Conservation (phyloP, 139 green algal species). For the Penium margaritaceum region DNA sequence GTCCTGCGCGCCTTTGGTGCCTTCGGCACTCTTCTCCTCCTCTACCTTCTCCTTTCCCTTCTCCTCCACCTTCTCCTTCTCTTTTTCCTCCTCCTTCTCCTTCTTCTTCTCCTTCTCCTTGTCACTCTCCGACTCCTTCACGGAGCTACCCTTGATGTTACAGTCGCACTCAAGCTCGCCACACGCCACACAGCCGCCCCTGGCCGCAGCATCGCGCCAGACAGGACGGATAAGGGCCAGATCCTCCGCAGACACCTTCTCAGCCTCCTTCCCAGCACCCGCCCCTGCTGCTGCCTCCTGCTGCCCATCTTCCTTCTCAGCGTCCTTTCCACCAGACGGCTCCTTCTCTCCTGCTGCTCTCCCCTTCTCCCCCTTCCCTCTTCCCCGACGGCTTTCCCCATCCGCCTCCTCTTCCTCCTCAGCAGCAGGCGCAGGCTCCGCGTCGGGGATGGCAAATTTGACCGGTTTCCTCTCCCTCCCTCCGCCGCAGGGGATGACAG, state of each 20-base stretch:
- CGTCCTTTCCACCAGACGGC: not conserved
- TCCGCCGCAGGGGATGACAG: too few relatives aligned
- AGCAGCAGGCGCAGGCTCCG: too few relatives aligned
- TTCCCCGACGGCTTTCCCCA: too few relatives aligned
- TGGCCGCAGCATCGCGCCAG: not conserved
- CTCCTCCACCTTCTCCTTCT: not conserved
- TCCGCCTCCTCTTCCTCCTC: too few relatives aligned
- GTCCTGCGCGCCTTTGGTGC: not conserved
- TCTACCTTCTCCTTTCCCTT: not conserved
- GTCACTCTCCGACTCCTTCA: not conserved
- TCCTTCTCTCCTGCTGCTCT: not conserved
- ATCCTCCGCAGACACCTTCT: not conserved
- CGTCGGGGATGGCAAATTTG: too few relatives aligned
- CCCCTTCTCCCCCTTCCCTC: not conserved
- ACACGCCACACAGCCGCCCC: slow-evolving; percentile 25
- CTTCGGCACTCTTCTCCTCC: not conserved
- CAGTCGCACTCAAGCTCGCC: not conserved
- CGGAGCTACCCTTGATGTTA: not conserved
- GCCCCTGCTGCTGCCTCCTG: not conserved
- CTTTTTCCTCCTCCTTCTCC: not conserved
- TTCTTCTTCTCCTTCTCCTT: not conserved
- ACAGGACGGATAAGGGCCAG: slow-evolving; percentile 15
- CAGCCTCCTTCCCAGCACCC: not conserved
- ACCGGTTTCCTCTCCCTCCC: too few relatives aligned
- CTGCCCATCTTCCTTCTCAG: not conserved